Conservation (phyloP, 2,329 filamentous ascomycete species). For the Aspergillus niger region DNA sequence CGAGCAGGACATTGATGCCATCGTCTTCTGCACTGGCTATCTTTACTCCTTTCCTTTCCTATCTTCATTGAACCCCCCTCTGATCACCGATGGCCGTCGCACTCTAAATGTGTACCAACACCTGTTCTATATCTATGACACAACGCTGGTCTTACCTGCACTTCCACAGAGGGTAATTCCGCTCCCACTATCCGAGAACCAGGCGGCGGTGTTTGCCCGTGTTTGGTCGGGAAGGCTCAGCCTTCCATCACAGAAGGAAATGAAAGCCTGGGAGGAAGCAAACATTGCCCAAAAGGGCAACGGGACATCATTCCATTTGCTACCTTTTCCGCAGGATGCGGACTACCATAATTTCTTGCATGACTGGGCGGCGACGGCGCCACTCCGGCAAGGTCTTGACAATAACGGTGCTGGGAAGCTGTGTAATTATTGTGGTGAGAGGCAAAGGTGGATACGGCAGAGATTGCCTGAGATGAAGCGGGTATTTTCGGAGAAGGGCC, state of each 20-base stretch:
- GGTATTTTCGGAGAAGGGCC: slow-evolving; percentile 68
- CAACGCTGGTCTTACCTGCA: slow-evolving; percentile 75
- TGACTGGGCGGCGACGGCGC: slow-evolving; percentile 44
- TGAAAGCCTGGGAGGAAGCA: slow-evolving; percentile 67
- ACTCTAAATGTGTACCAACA: slow-evolving; percentile 77
- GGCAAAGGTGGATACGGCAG: slow-evolving; percentile 71
- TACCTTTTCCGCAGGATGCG: slow-evolving; percentile 53
- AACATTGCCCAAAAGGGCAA: slow-evolving; percentile 47
- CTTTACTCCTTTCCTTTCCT: slow-evolving; percentile 81
- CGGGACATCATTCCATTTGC: slow-evolving; percentile 56
- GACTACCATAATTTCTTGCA: slow-evolving; percentile 50
- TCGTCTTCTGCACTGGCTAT: slow-evolving; percentile 89
- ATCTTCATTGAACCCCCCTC: slow-evolving; percentile 50
- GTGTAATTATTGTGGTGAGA: slow-evolving; percentile 70
- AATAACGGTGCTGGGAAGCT: slow-evolving; percentile 61
- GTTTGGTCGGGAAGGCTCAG: slow-evolving; percentile 71
- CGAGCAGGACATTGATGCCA: slow-evolving; percentile 69
- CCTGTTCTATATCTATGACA: slow-evolving; percentile 72
- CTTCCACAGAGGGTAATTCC: slow-evolving; percentile 85
- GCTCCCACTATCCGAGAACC: slow-evolving; percentile 76
- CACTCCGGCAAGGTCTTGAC: slow-evolving; percentile 39
- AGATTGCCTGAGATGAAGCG: slow-evolving; percentile 70
- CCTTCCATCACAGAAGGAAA: slow-evolving; percentile 64
- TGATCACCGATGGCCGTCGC: slow-evolving; percentile 69
- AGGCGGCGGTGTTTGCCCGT: slow-evolving; percentile 74